Percentiles rank a stretch among this genome's conserved stretches.
Conservation (phyloP, 345 rosid genomes). For the Eucalyptus microcorys region DNA sequence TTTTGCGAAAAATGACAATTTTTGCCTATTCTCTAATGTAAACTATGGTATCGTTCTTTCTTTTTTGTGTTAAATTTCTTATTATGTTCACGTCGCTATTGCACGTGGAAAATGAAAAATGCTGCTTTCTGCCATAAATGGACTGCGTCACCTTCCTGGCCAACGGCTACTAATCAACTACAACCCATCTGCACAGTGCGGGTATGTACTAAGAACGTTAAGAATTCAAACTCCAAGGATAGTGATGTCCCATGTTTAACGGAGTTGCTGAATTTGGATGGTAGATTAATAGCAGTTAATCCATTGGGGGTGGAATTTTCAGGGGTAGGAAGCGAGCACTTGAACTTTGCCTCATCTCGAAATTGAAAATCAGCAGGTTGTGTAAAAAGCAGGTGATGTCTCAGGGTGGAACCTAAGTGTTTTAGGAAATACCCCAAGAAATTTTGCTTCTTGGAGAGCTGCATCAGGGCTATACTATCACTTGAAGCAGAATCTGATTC, state of each 20-base stretch:
- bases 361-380: not conserved
- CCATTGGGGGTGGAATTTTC: not conserved
- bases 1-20: not conserved
- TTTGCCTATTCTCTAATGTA: not conserved
- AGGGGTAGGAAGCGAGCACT: not conserved
- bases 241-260: not conserved
- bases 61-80: not conserved
- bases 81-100: not conserved
- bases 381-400: not conserved
- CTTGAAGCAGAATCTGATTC: not conserved
- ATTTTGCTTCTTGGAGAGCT: not conserved
- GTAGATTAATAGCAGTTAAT: not conserved
- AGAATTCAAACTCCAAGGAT: not conserved
- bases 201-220: not conserved
- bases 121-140: not conserved
- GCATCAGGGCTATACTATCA: not conserved
- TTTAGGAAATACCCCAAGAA: not conserved
- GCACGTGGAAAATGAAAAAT: not conserved
- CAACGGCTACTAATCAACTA: not conserved
- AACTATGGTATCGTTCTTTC: not conserved
- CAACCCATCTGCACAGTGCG: not conserved
- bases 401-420: not conserved
- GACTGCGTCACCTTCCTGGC: not conserved
- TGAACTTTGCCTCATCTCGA: not conserved
- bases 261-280: not conserved